Conservation (phyloP, 2,329 filamentous ascomycete species). For the Akanthomyces uredinophilus region DNA sequence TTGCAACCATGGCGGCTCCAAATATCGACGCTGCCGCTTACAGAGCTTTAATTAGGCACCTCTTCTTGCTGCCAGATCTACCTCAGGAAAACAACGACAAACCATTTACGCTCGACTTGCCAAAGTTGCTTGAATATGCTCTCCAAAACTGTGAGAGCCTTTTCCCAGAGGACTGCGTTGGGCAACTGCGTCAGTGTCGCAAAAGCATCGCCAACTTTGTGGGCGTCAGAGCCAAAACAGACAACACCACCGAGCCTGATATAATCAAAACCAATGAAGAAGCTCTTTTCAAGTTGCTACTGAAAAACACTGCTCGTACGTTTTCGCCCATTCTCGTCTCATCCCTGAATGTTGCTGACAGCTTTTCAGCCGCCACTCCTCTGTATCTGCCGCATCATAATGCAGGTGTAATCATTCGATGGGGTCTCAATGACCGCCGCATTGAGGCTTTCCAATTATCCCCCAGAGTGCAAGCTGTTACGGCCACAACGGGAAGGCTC, state of each 20-base stretch:
- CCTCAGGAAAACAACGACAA: neutral
- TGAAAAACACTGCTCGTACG: too few relatives aligned
- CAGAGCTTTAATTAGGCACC: too few relatives aligned
- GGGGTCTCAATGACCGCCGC: neutral
- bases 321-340: too few relatives aligned
- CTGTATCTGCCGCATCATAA: conserved; percentile 3
- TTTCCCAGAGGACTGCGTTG: neutral
- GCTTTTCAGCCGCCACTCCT: neutral
- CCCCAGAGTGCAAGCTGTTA: neutral
- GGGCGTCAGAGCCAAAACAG: too few relatives aligned
- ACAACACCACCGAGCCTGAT: too few relatives aligned
- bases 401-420: conserved; percentile 2
- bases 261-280: neutral
- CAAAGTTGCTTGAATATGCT: neutral
- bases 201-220: too few relatives aligned
- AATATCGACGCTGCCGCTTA: neutral
- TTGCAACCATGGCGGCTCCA: neutral
- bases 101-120: neutral
- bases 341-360: too few relatives aligned
- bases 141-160: neutral
- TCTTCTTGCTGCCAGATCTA: conserved; percentile 2
- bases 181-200: too few relatives aligned
- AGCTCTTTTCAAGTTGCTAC: neutral
- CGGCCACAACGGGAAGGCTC: neutral
- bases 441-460: conserved; percentile 4